A percentile compares a stretch with the other conserved stretches of the same genome.
Evolutionary conservation across 2,329 filamentous ascomycete genomes (phyloP).

Genomic region (Trichoderma pleuroti): DNA sequence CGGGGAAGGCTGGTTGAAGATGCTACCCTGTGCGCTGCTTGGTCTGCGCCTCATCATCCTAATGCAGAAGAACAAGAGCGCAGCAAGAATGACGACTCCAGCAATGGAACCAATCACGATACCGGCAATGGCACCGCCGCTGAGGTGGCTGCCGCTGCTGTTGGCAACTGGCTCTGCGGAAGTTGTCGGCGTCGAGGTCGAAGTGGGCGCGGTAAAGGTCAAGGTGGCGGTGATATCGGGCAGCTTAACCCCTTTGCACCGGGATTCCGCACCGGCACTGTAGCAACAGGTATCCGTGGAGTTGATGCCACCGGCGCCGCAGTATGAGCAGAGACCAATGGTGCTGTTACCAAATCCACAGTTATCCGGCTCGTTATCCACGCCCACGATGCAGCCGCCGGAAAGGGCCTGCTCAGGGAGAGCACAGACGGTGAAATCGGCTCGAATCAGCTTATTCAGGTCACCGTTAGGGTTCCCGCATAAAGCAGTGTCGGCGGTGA

Average conservation of each 20-base stretch:
- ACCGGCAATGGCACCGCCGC: constrained; percentile 85
- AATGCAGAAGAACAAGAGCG: constrained; percentile 66
- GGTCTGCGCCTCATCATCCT: constrained; percentile 46
- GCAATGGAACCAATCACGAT: constrained; percentile 79
- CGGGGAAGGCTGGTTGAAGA: constrained; percentile 88
- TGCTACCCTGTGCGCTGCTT: constrained; percentile 63
- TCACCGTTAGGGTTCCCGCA: constrained; percentile 65
- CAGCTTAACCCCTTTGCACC: constrained; percentile 73
- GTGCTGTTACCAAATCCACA: constrained; percentile 77
- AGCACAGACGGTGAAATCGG: constrained; percentile 88
- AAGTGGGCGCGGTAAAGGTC: constrained; percentile 49
- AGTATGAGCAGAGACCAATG: constrained; percentile 82
- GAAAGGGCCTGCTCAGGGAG: constrained; percentile 77
- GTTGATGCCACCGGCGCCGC: constrained; percentile 76
- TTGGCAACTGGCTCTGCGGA: not conserved
- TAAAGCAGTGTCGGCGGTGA: constrained; percentile 68
- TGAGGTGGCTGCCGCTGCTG: constrained; percentile 47
- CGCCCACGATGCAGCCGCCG: constrained; percentile 69
- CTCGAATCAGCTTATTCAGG: constrained; percentile 73
- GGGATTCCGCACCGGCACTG: constrained; percentile 68
- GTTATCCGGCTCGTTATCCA: constrained; percentile 76
- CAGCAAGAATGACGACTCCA: constrained; percentile 66
- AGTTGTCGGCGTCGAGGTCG: constrained; percentile 34
- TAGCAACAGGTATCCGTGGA: constrained; percentile 95
- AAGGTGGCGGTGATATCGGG: constrained; percentile 72